Evolutionary conservation across 2,329 filamentous ascomycete genomes (phyloP).

Genomic region (Colletotrichum plurivorum): DNA sequence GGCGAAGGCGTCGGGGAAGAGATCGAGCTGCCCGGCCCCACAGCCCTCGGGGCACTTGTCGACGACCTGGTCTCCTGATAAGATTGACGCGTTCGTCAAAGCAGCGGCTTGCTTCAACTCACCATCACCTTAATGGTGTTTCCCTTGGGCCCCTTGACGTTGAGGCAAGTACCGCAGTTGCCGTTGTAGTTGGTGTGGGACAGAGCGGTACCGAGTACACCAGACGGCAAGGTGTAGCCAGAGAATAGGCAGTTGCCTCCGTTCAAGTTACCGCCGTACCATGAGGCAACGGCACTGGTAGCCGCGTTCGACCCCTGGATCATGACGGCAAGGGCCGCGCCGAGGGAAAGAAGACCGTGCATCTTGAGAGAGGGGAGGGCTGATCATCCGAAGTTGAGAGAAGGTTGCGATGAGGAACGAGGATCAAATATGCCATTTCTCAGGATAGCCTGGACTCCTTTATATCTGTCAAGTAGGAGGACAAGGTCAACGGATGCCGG

Average conservation of each 20-base stretch:
- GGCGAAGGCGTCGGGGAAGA: slow-evolving; percentile 66
- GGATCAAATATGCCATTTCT: no score
- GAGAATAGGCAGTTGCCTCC: slow-evolving; percentile 32
- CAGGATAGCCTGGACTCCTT: not conserved
- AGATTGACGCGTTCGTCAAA: not conserved
- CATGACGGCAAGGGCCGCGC: slow-evolving; percentile 25
- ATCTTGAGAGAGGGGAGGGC: not conserved
- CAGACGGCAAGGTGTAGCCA: slow-evolving; percentile 26
- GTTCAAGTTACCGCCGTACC: slow-evolving; percentile 29
- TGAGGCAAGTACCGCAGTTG: slow-evolving; percentile 34
- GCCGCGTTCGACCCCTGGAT: slow-evolving; percentile 20
- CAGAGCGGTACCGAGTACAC: slow-evolving; percentile 29
- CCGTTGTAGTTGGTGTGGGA: slow-evolving; percentile 31
- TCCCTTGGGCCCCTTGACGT: slow-evolving; percentile 31
- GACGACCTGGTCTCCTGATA: slow-evolving; percentile 56
- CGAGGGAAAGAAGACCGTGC: slow-evolving; percentile 13
- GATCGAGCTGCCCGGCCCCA: slow-evolving; percentile 66
- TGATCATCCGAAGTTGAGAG: not conserved
- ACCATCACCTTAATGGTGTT: slow-evolving; percentile 38
- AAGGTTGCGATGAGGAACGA: not conserved
- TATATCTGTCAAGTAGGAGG: not conserved
- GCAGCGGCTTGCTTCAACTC: not conserved
- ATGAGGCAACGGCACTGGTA: slow-evolving; percentile 29
- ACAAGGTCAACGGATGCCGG: no score
- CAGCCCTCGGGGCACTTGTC: slow-evolving; percentile 70